Evolutionary conservation across 2,329 filamentous ascomycete species (phyloP).

Genomic region (Dothideomycetes sp.): DNA sequence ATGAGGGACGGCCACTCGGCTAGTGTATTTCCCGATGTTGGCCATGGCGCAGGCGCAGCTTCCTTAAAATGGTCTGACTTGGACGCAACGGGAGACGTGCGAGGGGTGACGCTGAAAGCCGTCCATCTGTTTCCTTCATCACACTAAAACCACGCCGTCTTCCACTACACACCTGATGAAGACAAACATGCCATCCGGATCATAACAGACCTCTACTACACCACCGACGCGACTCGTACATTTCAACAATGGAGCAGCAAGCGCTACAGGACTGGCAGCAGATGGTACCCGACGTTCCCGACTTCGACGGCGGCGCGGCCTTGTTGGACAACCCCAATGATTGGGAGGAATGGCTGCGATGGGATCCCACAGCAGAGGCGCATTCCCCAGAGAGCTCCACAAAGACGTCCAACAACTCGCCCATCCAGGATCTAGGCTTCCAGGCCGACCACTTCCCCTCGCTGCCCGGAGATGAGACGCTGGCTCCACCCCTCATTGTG

Average conservation of each 20-base stretch:
- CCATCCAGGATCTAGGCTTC: conserved; percentile 17
- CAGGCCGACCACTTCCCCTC: conserved; percentile 14
- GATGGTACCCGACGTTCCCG: neutral
- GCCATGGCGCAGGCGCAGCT: too few species aligned
- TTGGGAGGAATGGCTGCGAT: conserved; percentile 39
- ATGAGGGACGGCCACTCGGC: too few species aligned
- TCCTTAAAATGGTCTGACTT: too few species aligned
- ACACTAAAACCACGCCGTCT: too few species aligned
- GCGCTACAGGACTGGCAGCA: neutral
- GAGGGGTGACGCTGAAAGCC: too few species aligned
- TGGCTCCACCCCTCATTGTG: conserved; percentile 21
- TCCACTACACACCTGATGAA: too few species aligned
- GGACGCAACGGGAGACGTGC: too few species aligned
- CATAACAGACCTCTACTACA: neutral
- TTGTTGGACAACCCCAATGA: conserved; percentile 18
- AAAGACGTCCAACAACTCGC: conserved; percentile 23
- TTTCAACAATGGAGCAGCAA: neutral
- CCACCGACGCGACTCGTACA: neutral
- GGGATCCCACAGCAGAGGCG: conserved; percentile 27
- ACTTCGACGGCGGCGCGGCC: neutral
- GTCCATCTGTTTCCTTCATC: too few species aligned
- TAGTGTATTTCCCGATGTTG: too few species aligned
- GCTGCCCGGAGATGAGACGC: conserved; percentile 13
- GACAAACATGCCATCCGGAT: neutral
- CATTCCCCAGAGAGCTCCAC: conserved; percentile 22